Conservation (phyloP, 179 eudicot species). For the Nepenthes alata region DNA sequence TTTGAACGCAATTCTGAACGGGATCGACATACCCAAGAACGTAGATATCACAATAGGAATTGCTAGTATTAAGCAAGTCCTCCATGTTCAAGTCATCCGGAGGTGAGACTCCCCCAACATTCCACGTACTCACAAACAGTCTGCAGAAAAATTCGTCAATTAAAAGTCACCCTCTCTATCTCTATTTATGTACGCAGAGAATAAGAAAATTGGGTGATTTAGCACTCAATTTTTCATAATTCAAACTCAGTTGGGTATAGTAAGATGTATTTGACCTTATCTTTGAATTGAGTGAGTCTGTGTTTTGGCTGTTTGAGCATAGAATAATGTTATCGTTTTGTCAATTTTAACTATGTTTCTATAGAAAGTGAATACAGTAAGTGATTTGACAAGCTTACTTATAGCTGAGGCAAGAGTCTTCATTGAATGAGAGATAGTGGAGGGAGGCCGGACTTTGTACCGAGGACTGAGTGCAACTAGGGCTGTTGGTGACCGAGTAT, state of each 20-base stretch:
- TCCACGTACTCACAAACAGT: conserved; percentile 26
- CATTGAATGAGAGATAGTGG: not conserved
- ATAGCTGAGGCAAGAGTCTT: conserved; percentile 11
- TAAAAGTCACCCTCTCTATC: too few relatives aligned
- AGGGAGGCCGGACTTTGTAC: conserved; percentile 4
- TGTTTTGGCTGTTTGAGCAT: too few relatives aligned
- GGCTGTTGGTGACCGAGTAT: conserved; percentile 24
- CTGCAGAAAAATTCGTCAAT: conserved; percentile 1
- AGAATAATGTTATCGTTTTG: too few relatives aligned
- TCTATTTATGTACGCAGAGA: too few relatives aligned
- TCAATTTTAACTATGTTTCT: too few relatives aligned
- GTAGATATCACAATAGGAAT: conserved; percentile 23
- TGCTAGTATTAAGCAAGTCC: conserved; percentile 20
- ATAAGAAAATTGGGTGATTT: too few relatives aligned
- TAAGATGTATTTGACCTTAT: not conserved
- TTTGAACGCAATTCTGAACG: too few relatives aligned
- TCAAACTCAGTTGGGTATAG: not conserved
- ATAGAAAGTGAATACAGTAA: too few relatives aligned
- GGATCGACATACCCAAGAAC: conserved; percentile 26
- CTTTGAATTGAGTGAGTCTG: too few relatives aligned
- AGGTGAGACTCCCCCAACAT: conserved; percentile 27
- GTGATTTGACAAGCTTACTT: conserved; percentile 6
- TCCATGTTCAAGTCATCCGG: conserved; percentile 16
- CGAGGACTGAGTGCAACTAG: conserved; percentile 6
- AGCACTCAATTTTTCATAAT: too few relatives aligned